These are phyloP conservation scores for Plasmopara viticola DNA, from an alignment of 352 stramenopile genomes.

Conservation along the genomic window DNA sequence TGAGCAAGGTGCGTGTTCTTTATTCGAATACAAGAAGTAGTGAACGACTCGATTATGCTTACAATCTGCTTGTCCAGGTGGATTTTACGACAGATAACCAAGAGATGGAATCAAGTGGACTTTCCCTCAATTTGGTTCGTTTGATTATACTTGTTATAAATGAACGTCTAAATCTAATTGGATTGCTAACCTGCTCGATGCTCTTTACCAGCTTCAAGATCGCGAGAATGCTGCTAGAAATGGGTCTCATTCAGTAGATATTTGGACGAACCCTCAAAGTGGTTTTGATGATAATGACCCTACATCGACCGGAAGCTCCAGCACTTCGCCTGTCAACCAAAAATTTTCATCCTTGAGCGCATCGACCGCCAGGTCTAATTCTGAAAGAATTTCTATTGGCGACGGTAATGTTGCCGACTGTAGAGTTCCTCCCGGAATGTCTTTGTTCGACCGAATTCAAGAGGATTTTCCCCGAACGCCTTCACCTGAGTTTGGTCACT, in stretches of 20 bases:
- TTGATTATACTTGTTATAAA: background rate
- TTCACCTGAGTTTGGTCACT: conserved; percentile 39
- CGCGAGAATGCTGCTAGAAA: conserved; percentile 7
- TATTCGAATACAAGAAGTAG: background rate
- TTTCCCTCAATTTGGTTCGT: conserved; percentile 26
- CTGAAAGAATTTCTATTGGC: conserved; percentile 5
- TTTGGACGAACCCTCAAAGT: conserved; percentile 30
- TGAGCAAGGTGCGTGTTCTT: conserved; percentile 22
- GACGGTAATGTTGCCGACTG: conserved; percentile 18
- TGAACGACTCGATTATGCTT: conserved; percentile 4
- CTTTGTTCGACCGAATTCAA: conserved; percentile 71
- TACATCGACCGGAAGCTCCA: conserved; percentile 17
- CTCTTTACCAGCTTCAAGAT: conserved; percentile 12
- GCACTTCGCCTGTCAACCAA: conserved; percentile 28
- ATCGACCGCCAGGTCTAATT: conserved; percentile 7
- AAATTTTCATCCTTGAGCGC: conserved; percentile 17
- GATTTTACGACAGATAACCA: conserved; percentile 23
- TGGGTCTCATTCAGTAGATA: conserved; percentile 15
- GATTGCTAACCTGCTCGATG: background rate
- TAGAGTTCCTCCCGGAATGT: conserved; percentile 34
- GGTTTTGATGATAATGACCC: conserved; percentile 23
- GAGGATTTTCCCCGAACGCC: conserved; percentile 73
- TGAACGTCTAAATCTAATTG: background rate
- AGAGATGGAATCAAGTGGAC: conserved; percentile 13
- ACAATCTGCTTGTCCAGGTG: conserved; percentile 14